A percentile compares a stretch with the other conserved stretches of the same genome.
phyloP scores from a whole-genome alignment of 2,329 filamentous ascomycete genomes.

The Curvularia eragrostidis region DNA sequence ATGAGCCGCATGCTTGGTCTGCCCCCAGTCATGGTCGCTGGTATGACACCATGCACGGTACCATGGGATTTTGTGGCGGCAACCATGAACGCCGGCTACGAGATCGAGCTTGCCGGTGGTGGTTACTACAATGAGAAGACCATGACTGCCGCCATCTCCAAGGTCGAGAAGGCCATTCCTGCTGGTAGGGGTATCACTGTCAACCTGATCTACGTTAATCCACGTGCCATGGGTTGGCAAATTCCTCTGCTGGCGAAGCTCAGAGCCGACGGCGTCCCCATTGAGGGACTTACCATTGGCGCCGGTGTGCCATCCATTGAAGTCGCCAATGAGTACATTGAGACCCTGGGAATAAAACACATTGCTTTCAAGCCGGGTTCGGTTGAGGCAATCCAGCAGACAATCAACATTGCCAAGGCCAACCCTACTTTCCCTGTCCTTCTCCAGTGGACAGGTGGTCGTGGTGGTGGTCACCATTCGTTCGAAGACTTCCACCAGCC shows the following conservation, averaged over 20 bases:
- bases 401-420: conserved; percentile 56
- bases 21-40: conserved; percentile 57
- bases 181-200: conserved; percentile 60
- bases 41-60: conserved; percentile 58
- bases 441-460: conserved; percentile 59
- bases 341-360: conserved; percentile 64
- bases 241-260: conserved; percentile 59
- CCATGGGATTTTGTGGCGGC: conserved; percentile 60
- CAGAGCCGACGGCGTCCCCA: conserved; percentile 54
- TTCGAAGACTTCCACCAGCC: conserved; percentile 60
- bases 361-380: conserved; percentile 59
- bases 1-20: conserved; percentile 56
- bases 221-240: conserved; percentile 61
- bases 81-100: conserved; percentile 61
- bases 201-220: conserved; percentile 63
- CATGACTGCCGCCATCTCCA: conserved; percentile 56
- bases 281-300: conserved; percentile 58
- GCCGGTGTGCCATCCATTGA: conserved; percentile 58
- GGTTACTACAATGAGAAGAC: conserved; percentile 57
- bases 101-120: conserved; percentile 59
- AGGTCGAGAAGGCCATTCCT: conserved; percentile 54
- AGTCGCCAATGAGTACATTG: conserved; percentile 57
- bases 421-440: conserved; percentile 56
- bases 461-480: conserved; percentile 59
- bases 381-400: conserved; percentile 54